Base-by-base conservation (phyloP, 164 flowering plant species). In the Umbilicus rupestris region DNA sequence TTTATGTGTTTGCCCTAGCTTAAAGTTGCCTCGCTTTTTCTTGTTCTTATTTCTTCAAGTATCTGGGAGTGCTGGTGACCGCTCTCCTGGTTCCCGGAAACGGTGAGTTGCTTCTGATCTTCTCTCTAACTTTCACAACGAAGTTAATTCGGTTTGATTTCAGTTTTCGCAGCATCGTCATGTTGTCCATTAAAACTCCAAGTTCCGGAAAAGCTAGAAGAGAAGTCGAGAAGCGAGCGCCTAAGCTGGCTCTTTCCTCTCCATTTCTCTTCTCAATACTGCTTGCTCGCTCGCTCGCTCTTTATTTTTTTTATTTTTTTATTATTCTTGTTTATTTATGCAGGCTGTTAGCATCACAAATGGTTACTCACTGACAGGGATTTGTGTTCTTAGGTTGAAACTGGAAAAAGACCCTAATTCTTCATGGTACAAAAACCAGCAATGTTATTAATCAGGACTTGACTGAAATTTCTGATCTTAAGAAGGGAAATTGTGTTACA, bases 351-450 rank as follows among this genome's bases (percentile, higher is more conserved):
- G 37, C 4, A 7, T 3, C 7, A 35, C 0, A 7, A 5, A 35
- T 35, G 7, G 1, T 35, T 35, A 1, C 1, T 35, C 6, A 35
- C 37, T 35, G 0, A 35, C 37, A 35, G 7, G 42, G 7, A 3
- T 20, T 29, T 2, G 3, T n/a, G 66, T 39, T 57, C 46, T 26
- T 67, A 90, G 97, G 88, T 88, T 60, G 98, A 90, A 67, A 85
- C 76, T 33, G 87, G 84, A 66, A 94, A 87, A 94, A 94, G 79
- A 89, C 96, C 5, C 75, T 94, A 39, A 76, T 94, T 30, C 93
- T 94, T 59, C 91, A 87, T 35, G 98, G 98, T 1, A 86, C 90
- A 19, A 93, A 89, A 74, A 86, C 96, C 15, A 93, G 95, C 76
- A 64, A 55, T 60, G 83, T 83, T 10, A 59, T 94, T 78, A 91